Base-by-base conservation (phyloP, 768 basidiomycete genomes). In the Leucocoprinus sp. region DNA sequence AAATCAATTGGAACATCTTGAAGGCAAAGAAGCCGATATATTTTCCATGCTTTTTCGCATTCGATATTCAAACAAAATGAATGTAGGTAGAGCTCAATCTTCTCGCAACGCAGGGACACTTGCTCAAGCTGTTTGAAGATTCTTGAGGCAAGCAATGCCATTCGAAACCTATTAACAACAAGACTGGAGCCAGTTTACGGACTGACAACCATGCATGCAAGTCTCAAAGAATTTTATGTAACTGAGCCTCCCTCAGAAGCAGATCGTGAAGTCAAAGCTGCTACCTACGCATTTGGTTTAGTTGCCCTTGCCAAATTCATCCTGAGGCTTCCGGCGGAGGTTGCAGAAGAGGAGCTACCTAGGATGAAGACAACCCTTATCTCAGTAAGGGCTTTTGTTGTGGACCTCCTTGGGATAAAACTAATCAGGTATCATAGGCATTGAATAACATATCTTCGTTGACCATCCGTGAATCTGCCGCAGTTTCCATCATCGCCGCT, bases 341-440 rank as follows among this genome's bases (percentile, higher is more conserved):
- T 93, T 43, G 76, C 91, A 17, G 89, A 91, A 61, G 90, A 93
- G 54, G 89, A 92, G 54, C 60, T 93, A 33, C 90, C 90, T 33
- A 79, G 86, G 28, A 60, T 93, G 43, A 80, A 78, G 55, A 64
- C 59, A 21, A 88, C 87, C 2, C 59, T 93, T 50, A 83, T 84
- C 17, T 65, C 75, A 29, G 88, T 87, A 48, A 50, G 80, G 62
- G 33, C 19, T 37, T 35, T 27, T 34, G 43, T 42, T n/a, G 36
- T 21, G 8, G 28, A 28, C 8, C 28, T 21, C 26, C 22, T 15
- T 21, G 2, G 5, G n/a, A 26, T 22, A 18, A 29, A 27, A 24
- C 34, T 41, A 42, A 54, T 43, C 52, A 31, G 50, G 41, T 8
- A 5, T 2, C 19, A 29, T 47, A 88, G 82, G 78, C 84, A 8